These are phyloP conservation scores for Albifimbria verrucaria DNA, from an alignment of 2,329 filamentous ascomycete genomes.

Conservation along the genomic window DNA sequence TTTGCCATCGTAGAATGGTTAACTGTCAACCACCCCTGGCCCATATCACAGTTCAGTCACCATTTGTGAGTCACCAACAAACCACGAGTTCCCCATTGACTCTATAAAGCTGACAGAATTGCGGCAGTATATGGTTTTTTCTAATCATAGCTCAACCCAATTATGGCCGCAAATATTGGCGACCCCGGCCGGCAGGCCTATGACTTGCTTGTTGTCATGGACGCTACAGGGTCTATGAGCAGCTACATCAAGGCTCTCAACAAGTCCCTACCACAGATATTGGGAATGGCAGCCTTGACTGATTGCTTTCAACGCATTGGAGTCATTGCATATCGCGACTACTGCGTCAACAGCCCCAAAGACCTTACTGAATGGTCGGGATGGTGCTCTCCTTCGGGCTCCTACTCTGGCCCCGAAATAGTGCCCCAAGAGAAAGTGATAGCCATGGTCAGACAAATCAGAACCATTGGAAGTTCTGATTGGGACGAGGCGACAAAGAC, in stretches of 20 bases:
- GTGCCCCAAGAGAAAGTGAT: slow-evolving; percentile 32
- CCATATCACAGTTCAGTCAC: too few species aligned
- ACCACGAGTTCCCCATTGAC: too few species aligned
- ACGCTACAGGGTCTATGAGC: slow-evolving; percentile 44
- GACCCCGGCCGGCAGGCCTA: too few species aligned
- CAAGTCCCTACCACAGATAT: slow-evolving; percentile 45
- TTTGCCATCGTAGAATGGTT: too few species aligned
- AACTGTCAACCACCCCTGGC: too few species aligned
- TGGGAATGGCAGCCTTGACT: slow-evolving; percentile 45
- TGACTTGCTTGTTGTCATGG: slow-evolving; percentile 44
- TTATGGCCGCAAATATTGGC: too few species aligned
- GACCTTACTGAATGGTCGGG: slow-evolving; percentile 48
- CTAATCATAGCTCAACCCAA: too few species aligned
- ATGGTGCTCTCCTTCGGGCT: slow-evolving; percentile 32
- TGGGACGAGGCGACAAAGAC: slow-evolving; percentile 48
- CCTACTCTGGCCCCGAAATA: slow-evolving; percentile 9
- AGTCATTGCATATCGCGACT: slow-evolving; percentile 49
- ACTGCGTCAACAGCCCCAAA: slow-evolving; percentile 27
- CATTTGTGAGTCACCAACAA: too few species aligned
- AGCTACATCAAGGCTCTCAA: slow-evolving; percentile 40
- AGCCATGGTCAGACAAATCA: slow-evolving; percentile 29
- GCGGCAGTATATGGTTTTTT: too few species aligned
- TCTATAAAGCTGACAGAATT: too few species aligned
- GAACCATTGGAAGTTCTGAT: slow-evolving; percentile 33
- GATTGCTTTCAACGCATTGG: slow-evolving; percentile 48